phyloP scores from a whole-genome alignment of 306 rosid species.

The Geum urbanum region DNA sequence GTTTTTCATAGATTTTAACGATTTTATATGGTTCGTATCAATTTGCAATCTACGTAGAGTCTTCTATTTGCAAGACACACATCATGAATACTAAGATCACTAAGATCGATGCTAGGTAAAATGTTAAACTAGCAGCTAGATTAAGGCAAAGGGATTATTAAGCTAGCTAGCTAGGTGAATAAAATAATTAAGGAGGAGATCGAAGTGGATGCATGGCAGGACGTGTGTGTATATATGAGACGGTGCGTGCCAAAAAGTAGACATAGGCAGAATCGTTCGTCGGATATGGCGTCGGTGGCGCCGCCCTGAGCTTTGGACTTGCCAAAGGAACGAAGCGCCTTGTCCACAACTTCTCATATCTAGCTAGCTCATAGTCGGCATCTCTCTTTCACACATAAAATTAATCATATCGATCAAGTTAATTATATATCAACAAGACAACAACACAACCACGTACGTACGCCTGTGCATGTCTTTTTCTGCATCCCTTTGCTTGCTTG shows the following conservation, averaged over 20 bases:
- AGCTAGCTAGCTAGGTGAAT: background rate
- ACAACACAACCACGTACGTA: too few species aligned
- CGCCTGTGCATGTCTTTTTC: background rate
- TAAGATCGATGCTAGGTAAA: background rate
- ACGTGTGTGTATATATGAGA: background rate
- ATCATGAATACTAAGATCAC: too few species aligned
- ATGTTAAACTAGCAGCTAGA: background rate
- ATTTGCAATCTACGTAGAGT: too few species aligned
- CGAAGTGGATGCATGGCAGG: background rate
- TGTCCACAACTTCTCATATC: conserved; percentile 37
- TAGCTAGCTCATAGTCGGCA: conserved; percentile 33
- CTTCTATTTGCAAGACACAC: too few species aligned
- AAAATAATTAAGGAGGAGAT: conserved; percentile 3
- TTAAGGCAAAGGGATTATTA: background rate
- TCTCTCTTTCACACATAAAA: conserved; percentile 13
- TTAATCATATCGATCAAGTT: background rate
- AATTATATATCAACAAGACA: background rate
- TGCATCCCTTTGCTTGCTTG: too few species aligned
- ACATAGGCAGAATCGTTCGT: conserved; percentile 67
- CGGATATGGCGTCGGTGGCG: conserved; percentile 53
- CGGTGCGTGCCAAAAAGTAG: conserved; percentile 18
- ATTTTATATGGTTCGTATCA: too few species aligned
- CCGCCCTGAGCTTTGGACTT: conserved; percentile 81
- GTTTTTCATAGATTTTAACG: too few species aligned
- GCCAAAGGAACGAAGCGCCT: conserved; percentile 74